phyloP scores from a whole-genome alignment of 495 filamentous ascomycete species.

The Penicillium flavigenum region DNA sequence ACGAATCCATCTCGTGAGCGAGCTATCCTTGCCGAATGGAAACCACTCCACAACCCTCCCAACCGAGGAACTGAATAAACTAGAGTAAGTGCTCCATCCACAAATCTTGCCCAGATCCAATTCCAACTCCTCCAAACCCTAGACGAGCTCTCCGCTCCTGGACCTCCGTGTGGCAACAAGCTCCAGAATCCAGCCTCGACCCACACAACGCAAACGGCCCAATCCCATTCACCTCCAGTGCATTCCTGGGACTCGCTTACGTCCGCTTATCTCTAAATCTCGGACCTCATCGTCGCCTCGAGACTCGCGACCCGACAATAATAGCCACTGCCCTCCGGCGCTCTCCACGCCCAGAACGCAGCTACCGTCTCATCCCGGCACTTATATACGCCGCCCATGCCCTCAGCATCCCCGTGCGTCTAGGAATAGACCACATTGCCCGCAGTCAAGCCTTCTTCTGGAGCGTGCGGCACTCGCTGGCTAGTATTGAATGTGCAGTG shows the following conservation, averaged over 20 bases:
- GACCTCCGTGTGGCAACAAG: constrained; percentile 46
- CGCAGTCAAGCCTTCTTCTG: constrained; percentile 49
- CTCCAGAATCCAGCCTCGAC: constrained; percentile 44
- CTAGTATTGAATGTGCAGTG: constrained; percentile 49
- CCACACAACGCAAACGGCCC: constrained; percentile 43
- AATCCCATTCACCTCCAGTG: constrained; percentile 42
- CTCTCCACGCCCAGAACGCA: constrained; percentile 37
- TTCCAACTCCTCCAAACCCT: not conserved
- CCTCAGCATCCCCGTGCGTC: constrained; percentile 40
- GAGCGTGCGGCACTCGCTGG: constrained; percentile 50
- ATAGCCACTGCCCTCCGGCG: constrained; percentile 37
- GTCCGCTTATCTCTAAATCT: constrained; percentile 41
- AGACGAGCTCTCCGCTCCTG: constrained; percentile 41
- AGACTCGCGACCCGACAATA: constrained; percentile 36
- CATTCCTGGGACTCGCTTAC: constrained; percentile 42
- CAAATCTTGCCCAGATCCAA: not conserved
- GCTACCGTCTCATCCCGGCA: constrained; percentile 39
- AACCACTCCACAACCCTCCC: constrained; percentile 34
- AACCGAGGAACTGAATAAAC: constrained; percentile 41
- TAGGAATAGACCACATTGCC: constrained; percentile 47
- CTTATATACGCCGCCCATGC: constrained; percentile 42
- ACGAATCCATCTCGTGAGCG: constrained; percentile 41
- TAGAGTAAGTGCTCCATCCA: constrained; percentile 27
- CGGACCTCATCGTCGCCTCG: constrained; percentile 38
- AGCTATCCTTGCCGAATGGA: constrained; percentile 40